A percentile compares a stretch with the other conserved stretches of the same genome.
phyloP scores from a whole-genome alignment of 129 eudicot species.

The Logfia minima region DNA sequence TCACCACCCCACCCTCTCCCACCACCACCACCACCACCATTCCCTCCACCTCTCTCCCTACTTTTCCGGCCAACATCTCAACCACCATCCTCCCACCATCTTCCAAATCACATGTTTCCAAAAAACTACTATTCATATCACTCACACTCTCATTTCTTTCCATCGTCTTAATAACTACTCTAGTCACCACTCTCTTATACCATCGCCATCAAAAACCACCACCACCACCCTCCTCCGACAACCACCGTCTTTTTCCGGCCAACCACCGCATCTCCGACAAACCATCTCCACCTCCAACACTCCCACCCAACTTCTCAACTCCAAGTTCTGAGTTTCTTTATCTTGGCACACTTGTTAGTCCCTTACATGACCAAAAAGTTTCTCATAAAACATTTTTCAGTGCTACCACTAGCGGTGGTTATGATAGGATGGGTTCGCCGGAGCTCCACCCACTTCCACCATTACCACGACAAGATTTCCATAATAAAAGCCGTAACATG shows the following conservation, averaged over 20 bases:
- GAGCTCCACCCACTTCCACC: slow-evolving; percentile 96
- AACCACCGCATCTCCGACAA: slow-evolving; percentile 53
- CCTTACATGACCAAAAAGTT: slow-evolving; percentile 20
- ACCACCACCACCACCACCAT: slow-evolving; percentile 34
- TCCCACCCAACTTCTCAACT: slow-evolving; percentile 34
- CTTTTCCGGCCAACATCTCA: slow-evolving; percentile 83
- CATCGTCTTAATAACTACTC: slow-evolving; percentile 30
- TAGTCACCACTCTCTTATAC: slow-evolving; percentile 41
- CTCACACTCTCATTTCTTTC: slow-evolving; percentile 47
- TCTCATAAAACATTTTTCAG: slow-evolving; percentile 5
- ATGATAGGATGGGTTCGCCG: slow-evolving; percentile 67
- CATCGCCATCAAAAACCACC: slow-evolving; percentile 32
- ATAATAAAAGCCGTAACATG: neutral
- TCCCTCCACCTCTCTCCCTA: slow-evolving; percentile 46
- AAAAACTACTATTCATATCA: slow-evolving; percentile 51
- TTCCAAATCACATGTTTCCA: slow-evolving; percentile 40
- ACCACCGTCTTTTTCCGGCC: slow-evolving; percentile 48
- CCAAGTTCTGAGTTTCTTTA: slow-evolving; percentile 74
- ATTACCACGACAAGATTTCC: slow-evolving; percentile 49
- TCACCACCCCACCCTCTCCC: slow-evolving; percentile 39
- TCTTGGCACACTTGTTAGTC: slow-evolving; percentile 53
- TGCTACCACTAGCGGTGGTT: slow-evolving; percentile 15
- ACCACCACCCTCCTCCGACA: slow-evolving; percentile 35
- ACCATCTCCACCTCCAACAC: slow-evolving; percentile 43
- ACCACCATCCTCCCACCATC: slow-evolving; percentile 54